Base-by-base conservation (phyloP, 208 protist species). In the Eutreptiella sp. region DNA sequence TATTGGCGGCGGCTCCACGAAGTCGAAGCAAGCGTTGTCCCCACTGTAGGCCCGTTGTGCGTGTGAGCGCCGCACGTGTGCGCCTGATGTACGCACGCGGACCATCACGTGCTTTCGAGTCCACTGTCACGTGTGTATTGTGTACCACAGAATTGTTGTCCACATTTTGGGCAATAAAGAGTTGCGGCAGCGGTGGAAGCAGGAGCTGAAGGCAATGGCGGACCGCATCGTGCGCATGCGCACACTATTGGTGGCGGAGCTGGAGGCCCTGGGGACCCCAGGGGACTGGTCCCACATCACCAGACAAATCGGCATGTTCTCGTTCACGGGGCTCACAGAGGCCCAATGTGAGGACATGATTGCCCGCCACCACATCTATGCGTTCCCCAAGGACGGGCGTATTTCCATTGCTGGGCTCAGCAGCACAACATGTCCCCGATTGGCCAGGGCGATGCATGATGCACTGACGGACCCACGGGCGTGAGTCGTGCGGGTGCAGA, bases 261-360 rank as follows among this genome's bases (percentile, higher is more conserved):
- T 88, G 19, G 31, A 58, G 16, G 38, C 45, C 21, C 38, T 7
- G 26, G 50, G 57, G 7, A 77, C 70, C 11, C 68, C 62, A 19
- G 46, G 66, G 27, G 52, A 53, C 19, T 88, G 84, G 84, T 27
- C 33, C 33, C 83, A 90, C 62, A 80, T 91, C 14, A 52, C 72
- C 24, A 57, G 70, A n/a, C 85, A 91, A 67, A 84, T 81, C 45
- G 85, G 85, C 48, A 89, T 91, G 84, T 91, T 91, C 57, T 85
- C 75, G 47, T 90, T 67, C 64, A 81, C 77, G 11, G 79, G 81
- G 31, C 57, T 86, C 4, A 75, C 43, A 3, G 34, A 28, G 7
- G 33, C 27, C 5, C 54, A 61, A 43, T 70, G 76, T 21, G 11
- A 24, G 27, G 31, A 34, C 1, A 4, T 64, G 21, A 27, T 27